Evolutionary conservation across 1,139 yeast genomes (phyloP).

Genomic region (Magnusiomyces ingens): DNA sequence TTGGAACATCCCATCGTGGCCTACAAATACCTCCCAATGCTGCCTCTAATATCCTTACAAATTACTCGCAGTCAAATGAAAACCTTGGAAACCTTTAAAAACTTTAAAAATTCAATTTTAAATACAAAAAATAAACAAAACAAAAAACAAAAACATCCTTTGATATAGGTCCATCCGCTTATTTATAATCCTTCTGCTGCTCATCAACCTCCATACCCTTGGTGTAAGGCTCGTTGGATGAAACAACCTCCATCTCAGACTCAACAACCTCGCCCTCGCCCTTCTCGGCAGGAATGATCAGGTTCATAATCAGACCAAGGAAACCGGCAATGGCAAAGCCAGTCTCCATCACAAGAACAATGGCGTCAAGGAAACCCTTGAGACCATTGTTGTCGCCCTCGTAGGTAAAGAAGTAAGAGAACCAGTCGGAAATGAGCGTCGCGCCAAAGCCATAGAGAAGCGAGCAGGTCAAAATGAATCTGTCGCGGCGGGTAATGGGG

Average conservation of each 20-base stretch:
- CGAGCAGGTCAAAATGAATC: constrained; percentile 74
- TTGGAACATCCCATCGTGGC: no score
- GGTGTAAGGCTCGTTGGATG: no score
- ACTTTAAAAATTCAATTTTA: no score
- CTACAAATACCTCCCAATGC: no score
- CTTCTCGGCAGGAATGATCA: constrained; percentile 63
- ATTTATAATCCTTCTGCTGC: no score
- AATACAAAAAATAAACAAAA: no score
- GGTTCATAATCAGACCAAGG: constrained; percentile 63
- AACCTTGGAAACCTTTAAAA: no score
- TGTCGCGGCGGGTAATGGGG: constrained; percentile 78
- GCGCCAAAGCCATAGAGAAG: constrained; percentile 76
- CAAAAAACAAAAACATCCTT: no score
- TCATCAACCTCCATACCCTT: no score
- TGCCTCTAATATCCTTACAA: no score
- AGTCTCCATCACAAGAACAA: constrained; percentile 75
- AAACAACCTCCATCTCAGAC: constrained; percentile 42
- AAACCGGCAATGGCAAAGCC: constrained; percentile 83
- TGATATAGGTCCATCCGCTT: no score
- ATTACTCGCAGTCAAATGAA: no score
- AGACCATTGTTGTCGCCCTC: constrained; percentile 56
- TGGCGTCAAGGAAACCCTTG: constrained; percentile 71
- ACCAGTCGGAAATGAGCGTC: constrained; percentile 71
- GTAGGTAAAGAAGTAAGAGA: constrained; percentile 67
- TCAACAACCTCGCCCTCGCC: constrained; percentile 56